Conservation (phyloP, 768 basidiomycete genomes). For the Hydnomerulius pinastri region DNA sequence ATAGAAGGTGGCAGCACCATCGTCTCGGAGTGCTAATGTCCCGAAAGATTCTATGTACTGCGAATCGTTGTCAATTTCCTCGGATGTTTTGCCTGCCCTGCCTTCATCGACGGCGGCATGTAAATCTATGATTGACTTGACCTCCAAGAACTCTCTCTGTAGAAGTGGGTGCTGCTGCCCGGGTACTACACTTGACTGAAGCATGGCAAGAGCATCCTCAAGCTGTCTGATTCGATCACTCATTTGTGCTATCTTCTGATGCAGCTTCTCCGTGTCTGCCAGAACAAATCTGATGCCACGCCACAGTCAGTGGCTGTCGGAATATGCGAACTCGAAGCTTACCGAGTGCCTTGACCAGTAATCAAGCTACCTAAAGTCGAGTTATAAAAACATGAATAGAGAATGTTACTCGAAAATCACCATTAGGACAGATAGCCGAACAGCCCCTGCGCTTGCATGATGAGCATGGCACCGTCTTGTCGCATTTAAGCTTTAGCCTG, state of each 20-base stretch:
- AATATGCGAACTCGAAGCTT: constrained; percentile 16
- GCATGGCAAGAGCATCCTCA: constrained; percentile 63
- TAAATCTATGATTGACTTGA: constrained; percentile 71
- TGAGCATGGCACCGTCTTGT: constrained; percentile 61
- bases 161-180: constrained; percentile 62
- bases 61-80: constrained; percentile 38
- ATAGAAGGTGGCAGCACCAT: constrained; percentile 71
- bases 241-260: constrained; percentile 68
- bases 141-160: constrained; percentile 56
- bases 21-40: constrained; percentile 66
- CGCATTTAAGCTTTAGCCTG: constrained; percentile 72
- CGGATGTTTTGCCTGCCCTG: constrained; percentile 28
- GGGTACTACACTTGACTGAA: constrained; percentile 48
- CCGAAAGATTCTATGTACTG: constrained; percentile 71
- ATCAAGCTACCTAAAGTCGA: constrained; percentile 53
- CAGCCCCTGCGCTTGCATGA: constrained; percentile 75
- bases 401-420: constrained; percentile 7
- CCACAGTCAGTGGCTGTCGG: not conserved
- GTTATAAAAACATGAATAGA: not conserved
- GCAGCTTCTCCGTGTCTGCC: constrained; percentile 69
- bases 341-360: constrained; percentile 80
- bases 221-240: constrained; percentile 70
- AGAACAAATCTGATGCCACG: constrained; percentile 56
- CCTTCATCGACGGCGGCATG: constrained; percentile 56
- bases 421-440: constrained; percentile 77